These are phyloP conservation scores for Xylaria longipes DNA, from an alignment of 495 filamentous ascomycete species.

Conservation along the genomic window DNA sequence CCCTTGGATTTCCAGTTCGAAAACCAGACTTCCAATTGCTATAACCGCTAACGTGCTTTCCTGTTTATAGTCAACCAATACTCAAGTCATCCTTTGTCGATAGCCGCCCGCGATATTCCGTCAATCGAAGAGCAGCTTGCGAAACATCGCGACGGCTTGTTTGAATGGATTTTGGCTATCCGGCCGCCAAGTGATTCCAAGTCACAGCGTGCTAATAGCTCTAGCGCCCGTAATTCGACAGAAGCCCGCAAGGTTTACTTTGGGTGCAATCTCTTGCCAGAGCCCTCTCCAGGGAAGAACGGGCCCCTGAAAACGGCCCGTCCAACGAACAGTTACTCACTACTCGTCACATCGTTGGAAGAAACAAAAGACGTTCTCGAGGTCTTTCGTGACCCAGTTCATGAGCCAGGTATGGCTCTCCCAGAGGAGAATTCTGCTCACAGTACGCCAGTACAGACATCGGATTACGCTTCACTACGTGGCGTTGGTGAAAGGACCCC, in stretches of 20 bases:
- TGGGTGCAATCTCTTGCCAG: conserved; percentile 53
- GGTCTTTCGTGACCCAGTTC: conserved; percentile 3
- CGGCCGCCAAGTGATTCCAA: conserved; percentile 26
- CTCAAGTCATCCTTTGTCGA: conserved; percentile 39
- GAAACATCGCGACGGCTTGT: conserved; percentile 60
- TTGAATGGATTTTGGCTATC: conserved; percentile 53
- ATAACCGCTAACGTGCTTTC: conserved; percentile 3
- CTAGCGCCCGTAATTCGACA: conserved; percentile 24
- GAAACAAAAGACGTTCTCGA: conserved; percentile 22
- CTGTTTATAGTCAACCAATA: conserved; percentile 29
- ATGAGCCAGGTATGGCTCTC: conserved; percentile 13
- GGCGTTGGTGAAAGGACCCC: conserved; percentile 18
- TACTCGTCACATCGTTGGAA: conserved; percentile 33
- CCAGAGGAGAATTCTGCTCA: not conserved
- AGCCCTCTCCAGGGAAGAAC: conserved; percentile 19
- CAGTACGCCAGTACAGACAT: conserved; percentile 11
- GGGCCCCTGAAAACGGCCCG: conserved; percentile 14
- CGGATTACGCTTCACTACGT: conserved; percentile 8
- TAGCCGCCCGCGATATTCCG: conserved; percentile 43
- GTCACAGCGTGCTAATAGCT: conserved; percentile 25
- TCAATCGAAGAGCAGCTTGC: conserved; percentile 48
- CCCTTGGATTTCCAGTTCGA: not conserved
- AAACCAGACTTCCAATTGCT: not conserved
- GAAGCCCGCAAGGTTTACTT: conserved; percentile 42
- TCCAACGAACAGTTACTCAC: conserved; percentile 25